Evolutionary conservation across 75 land plant genomes (phyloP), one percentile per base, ranked within the genome.

Genomic region (Gnetum montanum): DNA sequence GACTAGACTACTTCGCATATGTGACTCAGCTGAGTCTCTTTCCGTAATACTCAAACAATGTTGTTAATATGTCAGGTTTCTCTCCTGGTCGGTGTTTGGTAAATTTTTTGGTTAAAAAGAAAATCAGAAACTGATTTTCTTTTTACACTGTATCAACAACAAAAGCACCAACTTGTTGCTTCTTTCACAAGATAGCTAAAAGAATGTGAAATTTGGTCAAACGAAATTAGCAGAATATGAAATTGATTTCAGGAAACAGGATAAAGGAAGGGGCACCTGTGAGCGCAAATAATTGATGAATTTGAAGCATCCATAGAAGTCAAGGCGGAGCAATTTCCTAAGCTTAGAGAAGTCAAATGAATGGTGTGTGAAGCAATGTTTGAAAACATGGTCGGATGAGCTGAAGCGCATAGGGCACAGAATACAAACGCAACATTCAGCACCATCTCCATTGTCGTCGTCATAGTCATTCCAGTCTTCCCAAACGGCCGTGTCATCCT

Each of bases 381-480:
- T 63, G 46, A 89, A 89, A 13, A 85, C 67, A 0, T 34, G 44
- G 19, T 67, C 60, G 19, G 58, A 31, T 12, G 85, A 82, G 19
- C 30, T 26, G 59, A 59, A 82, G 22, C 24, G n/a, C 3, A 37
- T 46, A 13, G 63, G 66, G 63, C 91, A 95, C 75, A 95, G 83
- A 47, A 95, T 57, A 50, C 96, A 89, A 2, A 78, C 55, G 33
- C 58, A 46, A 4, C 65, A 59, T 31, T 20, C 33, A 1, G 66
- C 49, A 4, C 45, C 69, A 0, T 46, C 71, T 1, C 47, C 84
- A 13, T 68, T 79, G 3, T 56, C 64, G 13, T 60, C 40, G 86
- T 87, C 86, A n/a, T n/a, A n/a, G 23, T 84, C 98, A 6, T 80
- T 92, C 95, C 95, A 84, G 3, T 37, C 66, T 27, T 64, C 78